A percentile compares a stretch with the other conserved stretches of the same genome.
phyloP scores from a whole-genome alignment of 2,329 filamentous ascomycete genomes.

The Venturiaceae sp. region DNA sequence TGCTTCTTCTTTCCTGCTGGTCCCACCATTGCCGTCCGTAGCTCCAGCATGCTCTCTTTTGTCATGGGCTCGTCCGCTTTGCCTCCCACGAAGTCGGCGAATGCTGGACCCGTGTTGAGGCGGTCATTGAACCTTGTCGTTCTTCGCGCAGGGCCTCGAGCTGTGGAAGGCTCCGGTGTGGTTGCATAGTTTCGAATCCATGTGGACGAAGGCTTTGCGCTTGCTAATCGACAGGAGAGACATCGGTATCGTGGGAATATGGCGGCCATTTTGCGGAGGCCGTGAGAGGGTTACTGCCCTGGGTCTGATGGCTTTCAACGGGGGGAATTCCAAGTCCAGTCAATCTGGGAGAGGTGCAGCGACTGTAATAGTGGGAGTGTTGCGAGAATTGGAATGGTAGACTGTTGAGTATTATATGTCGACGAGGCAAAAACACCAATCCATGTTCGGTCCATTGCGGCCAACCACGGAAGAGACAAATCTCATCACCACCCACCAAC shows the following conservation, averaged over 20 bases:
- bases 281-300: neutral
- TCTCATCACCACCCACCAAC: neutral
- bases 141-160: neutral
- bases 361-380: neutral
- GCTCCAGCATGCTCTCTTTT: constrained; percentile 45
- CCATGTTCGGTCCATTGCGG: neutral
- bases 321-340: too few relatives aligned
- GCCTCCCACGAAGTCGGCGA: constrained; percentile 50
- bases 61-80: constrained; percentile 26
- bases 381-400: neutral
- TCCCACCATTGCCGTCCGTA: constrained; percentile 52
- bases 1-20: constrained; percentile 53
- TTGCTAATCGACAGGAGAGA: neutral
- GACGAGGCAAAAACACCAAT: too few relatives aligned
- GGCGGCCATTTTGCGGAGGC: constrained; percentile 1
- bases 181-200: constrained; percentile 2
- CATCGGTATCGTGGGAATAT: constrained; percentile 2
- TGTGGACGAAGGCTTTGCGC: neutral
- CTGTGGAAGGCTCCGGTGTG: neutral
- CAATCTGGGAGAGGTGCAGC: too few relatives aligned
- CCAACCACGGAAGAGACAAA: neutral
- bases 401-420: too few relatives aligned
- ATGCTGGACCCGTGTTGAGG: constrained; percentile 54
- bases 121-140: constrained; percentile 50
- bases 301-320: neutral